phyloP scores from a whole-genome alignment of 2,329 filamentous ascomycete genomes.

The Ilyonectria destructans region DNA sequence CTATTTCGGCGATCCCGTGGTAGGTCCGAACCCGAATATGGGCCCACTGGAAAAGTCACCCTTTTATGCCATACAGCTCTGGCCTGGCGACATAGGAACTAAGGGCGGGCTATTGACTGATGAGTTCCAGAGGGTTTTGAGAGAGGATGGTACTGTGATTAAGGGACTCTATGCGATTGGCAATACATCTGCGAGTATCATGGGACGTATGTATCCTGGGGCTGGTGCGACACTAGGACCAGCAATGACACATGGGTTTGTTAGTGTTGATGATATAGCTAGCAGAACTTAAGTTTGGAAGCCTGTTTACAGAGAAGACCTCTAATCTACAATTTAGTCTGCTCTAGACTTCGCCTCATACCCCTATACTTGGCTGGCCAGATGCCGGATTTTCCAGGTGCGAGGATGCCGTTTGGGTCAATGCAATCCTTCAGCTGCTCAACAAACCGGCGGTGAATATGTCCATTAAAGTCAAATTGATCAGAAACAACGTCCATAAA shows the following conservation, averaged over 20 bases:
- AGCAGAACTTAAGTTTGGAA: too few species aligned
- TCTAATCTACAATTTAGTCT: not conserved
- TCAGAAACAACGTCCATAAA: not conserved
- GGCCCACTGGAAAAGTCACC: conserved; percentile 9
- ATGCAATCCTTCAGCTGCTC: not conserved
- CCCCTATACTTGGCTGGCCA: not conserved
- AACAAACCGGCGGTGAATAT: not conserved
- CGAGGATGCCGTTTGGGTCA: not conserved
- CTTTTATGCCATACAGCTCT: conserved; percentile 2
- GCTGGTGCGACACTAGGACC: conserved; percentile 26
- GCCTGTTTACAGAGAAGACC: not conserved
- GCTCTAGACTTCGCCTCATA: not conserved
- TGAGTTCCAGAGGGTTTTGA: not conserved
- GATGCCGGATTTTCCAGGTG: not conserved
- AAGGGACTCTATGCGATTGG: not conserved
- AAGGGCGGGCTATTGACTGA: conserved; percentile 11
- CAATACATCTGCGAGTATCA: conserved; percentile 28
- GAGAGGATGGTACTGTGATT: too few species aligned
- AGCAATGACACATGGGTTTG: conserved; percentile 24
- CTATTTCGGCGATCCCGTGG: too few species aligned
- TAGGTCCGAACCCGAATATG: conserved; percentile 4
- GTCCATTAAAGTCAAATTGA: not conserved
- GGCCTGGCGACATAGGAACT: conserved; percentile 10
- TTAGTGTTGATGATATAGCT: too few species aligned
- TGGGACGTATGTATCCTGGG: conserved; percentile 24